These are phyloP conservation scores for Ceratocystis papillata DNA, from an alignment of 2,329 filamentous ascomycete genomes.

Conservation along the genomic window DNA sequence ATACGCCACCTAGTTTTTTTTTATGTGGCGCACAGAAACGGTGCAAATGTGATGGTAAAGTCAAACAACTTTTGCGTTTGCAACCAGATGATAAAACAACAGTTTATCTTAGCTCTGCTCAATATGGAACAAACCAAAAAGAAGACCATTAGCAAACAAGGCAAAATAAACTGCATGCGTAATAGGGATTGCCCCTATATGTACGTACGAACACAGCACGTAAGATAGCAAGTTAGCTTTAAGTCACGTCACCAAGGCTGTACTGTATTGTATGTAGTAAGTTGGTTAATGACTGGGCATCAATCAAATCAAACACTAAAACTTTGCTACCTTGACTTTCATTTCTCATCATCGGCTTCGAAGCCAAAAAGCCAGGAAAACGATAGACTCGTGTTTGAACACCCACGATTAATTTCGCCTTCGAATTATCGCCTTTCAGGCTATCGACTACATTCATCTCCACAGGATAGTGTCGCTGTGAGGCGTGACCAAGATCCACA, in stretches of 20 bases:
- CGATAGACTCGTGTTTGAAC: neutral
- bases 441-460: neutral
- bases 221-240: neutral
- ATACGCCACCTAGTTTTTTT: neutral
- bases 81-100: too few species aligned
- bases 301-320: constrained; percentile 2
- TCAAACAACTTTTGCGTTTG: too few species aligned
- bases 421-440: neutral
- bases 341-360: neutral
- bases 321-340: neutral
- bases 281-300: neutral
- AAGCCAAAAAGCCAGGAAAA: neutral
- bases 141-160: neutral
- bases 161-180: constrained; percentile 10
- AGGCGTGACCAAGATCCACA: neutral
- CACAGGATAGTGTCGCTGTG: neutral
- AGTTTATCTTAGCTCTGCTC: neutral
- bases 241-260: constrained; percentile 3
- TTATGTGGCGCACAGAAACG: neutral
- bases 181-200: neutral
- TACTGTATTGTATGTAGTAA: neutral
- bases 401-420: neutral
- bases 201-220: neutral
- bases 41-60: neutral
- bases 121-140: neutral